Conservation (phyloP, 2,329 filamentous ascomycete genomes). For the Fusarium pseudograminearum region DNA sequence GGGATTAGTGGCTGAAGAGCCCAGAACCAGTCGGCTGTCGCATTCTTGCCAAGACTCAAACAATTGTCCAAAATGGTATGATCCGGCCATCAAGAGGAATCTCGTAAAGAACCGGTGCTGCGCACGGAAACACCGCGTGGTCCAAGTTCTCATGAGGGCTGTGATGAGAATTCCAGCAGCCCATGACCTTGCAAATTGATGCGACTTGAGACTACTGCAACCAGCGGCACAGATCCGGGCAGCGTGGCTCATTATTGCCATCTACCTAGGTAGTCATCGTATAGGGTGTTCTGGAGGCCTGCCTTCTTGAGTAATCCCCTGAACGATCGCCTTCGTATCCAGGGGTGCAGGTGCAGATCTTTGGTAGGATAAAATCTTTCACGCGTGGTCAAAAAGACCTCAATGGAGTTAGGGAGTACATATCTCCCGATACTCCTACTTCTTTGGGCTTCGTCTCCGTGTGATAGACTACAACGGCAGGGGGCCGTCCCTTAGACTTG, state of each 20-base stretch:
- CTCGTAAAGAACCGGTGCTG: conserved; percentile 2
- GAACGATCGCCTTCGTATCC: conserved; percentile 30
- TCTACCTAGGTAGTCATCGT: neutral
- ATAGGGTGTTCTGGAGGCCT: conserved; percentile 27
- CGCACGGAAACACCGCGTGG: conserved; percentile 10
- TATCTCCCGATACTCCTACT: conserved; percentile 37
- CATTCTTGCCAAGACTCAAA: conserved; percentile 43
- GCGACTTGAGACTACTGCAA: conserved; percentile 26
- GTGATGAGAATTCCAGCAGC: conserved; percentile 13
- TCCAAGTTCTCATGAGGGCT: conserved; percentile 13
- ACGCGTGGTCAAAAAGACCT: conserved; percentile 21
- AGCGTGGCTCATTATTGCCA: conserved; percentile 22
- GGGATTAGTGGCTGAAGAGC: conserved; percentile 39
- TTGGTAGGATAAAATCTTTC: conserved; percentile 20
- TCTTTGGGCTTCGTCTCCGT: conserved; percentile 29
- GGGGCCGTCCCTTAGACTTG: conserved; percentile 12
- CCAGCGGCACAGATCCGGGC: conserved; percentile 29
- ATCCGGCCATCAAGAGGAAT: conserved; percentile 28
- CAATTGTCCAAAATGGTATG: conserved; percentile 38
- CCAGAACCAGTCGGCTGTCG: conserved; percentile 42
- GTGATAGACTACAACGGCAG: conserved; percentile 1
- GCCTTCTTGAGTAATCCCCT: conserved; percentile 36
- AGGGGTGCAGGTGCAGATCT: conserved; percentile 39
- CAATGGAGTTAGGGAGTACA: conserved; percentile 7
- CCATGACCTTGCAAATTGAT: conserved; percentile 20